These are phyloP conservation scores for Pythium dissimile DNA, from an alignment of 352 stramenopile genomes.

Conservation along the genomic window DNA sequence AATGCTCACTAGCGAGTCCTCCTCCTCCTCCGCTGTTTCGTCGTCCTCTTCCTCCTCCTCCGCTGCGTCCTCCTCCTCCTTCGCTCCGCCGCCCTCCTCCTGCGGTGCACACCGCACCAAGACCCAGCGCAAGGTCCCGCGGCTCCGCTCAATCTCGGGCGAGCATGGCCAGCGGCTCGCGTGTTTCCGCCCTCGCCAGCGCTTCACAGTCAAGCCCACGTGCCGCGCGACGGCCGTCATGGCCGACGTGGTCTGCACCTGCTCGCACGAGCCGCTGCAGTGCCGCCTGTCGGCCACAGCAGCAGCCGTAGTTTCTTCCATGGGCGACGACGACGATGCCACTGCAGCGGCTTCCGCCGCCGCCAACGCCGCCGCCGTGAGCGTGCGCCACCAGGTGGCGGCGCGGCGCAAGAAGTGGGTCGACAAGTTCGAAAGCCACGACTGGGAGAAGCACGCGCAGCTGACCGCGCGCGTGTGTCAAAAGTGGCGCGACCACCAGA, in stretches of 20 bases:
- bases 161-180: slow-evolving; percentile 46
- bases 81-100: not conserved
- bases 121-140: not conserved
- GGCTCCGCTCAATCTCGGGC: not conserved
- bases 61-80: not conserved
- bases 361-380: not conserved
- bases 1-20: not conserved
- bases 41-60: not conserved
- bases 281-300: too few species aligned
- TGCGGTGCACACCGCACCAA: not conserved
- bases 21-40: not conserved
- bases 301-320: too few species aligned
- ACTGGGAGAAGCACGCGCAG: slow-evolving; percentile 37
- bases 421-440: slow-evolving; percentile 49
- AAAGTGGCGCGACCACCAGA: slow-evolving; percentile 72
- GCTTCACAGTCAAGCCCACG: slow-evolving; percentile 30
- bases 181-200: slow-evolving; percentile 62
- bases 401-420: slow-evolving; percentile 43
- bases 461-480: slow-evolving; percentile 41
- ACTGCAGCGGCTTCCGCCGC: not conserved
- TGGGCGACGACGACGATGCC: too few species aligned
- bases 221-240: not conserved
- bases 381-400: slow-evolving; percentile 5
- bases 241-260: slow-evolving; percentile 16
- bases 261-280: slow-evolving; percentile 13